Conservation (phyloP, 2,329 filamentous ascomycete genomes). For the Sporothrix sp. region DNA sequence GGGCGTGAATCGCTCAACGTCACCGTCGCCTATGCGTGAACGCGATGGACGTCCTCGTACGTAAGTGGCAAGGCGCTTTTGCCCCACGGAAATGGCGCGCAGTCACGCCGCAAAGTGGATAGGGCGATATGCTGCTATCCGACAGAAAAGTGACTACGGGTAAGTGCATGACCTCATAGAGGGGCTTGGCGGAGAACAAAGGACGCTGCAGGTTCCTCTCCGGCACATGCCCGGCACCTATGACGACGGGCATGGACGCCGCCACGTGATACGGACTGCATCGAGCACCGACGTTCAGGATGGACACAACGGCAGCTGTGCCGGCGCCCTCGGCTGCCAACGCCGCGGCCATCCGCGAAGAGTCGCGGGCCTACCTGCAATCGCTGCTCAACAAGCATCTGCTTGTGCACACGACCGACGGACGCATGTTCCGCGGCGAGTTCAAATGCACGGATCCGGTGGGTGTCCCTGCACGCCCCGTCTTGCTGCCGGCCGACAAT, state of each 20-base stretch:
- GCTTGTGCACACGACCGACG: conserved; percentile 70
- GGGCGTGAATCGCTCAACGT: too few species aligned
- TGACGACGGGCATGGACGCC: neutral
- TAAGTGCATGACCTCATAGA: neutral
- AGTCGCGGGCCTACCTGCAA: conserved; percentile 36
- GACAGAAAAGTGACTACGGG: too few species aligned
- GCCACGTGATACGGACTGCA: neutral
- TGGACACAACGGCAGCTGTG: neutral
- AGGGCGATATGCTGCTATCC: too few species aligned
- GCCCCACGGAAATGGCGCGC: conserved; percentile 15
- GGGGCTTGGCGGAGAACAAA: neutral
- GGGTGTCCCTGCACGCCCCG: neutral
- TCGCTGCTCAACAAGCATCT: conserved; percentile 70
- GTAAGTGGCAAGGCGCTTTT: neutral
- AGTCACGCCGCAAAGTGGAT: conserved; percentile 17
- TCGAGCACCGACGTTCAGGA: neutral
- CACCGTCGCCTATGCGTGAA: too few species aligned
- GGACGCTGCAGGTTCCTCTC: too few species aligned
- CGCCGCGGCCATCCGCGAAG: conserved; percentile 3
- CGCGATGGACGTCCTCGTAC: too few species aligned
- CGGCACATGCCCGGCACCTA: conserved; percentile 4
- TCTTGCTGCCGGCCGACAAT: too few species aligned
- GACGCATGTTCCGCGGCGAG: conserved; percentile 76
- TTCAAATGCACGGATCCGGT: conserved; percentile 95
- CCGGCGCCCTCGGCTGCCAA: neutral